Evolutionary conservation across 2,329 filamentous ascomycete genomes (phyloP), one percentile per base, ranked within the genome.

Genomic region (Fusarium mangiferae): DNA sequence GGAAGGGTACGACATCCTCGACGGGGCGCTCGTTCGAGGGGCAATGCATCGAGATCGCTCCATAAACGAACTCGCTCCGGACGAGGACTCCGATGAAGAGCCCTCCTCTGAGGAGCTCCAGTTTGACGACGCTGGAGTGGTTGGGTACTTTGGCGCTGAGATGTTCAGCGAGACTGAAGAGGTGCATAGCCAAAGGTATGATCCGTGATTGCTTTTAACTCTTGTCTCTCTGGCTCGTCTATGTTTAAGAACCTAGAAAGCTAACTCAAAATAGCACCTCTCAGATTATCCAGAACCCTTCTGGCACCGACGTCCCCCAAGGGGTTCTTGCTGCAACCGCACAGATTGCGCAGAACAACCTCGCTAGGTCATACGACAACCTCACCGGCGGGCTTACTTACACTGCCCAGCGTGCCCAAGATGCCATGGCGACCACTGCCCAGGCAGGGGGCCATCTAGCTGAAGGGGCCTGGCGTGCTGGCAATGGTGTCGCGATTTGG

Each of bases 331-430:
- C 61, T 10, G 42, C 57, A 22, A 48, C 60, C 3, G 38, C 61
- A 2, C 24, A 51, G 1, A n/a, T 33, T 22, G 57, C 62, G 14
- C 62, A 68, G 36, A 60, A 38, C 17, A 59, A 48, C 20, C 44
- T 67, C 9, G 28, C 17, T 28, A 54, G 67, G 22, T 65, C 75
- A 1, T 75, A 65, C 49, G 60, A 45, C 18, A 45, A 33, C n/a
- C 46, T 74, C 6, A 12, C 68, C 3, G 66, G 39, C 8, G 55
- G 60, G 1, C 24, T 64, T 20, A 13, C 15, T 3, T 26, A 39
- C 14, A 55, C 63, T 12, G 57, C 45, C 2, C 58, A 24, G 14
- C 24, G 48, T 9, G 65, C 70, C 9, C 30, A 49, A 18, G 60
- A 76, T 22, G 63, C 30, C 3, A 62, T 55, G n/a, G 33, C 24